phyloP scores from a whole-genome alignment of 192 early-diverging fungal genomes.

The Coemansia sp. region DNA sequence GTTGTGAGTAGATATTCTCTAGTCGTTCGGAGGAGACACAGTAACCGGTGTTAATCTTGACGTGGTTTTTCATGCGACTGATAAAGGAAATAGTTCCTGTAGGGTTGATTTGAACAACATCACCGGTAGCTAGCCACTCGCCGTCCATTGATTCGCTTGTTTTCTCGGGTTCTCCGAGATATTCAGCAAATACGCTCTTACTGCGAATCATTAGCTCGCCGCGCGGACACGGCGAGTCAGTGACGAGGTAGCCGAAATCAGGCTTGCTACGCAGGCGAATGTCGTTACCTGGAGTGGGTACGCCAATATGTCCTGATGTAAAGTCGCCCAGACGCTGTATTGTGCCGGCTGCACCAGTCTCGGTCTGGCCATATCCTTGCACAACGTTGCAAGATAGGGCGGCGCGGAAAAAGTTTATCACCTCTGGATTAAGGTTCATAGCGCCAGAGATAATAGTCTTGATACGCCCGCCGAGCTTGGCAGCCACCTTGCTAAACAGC shows the following conservation, averaged over 20 bases:
- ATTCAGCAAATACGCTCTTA: conserved; percentile 70
- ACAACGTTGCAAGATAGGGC: conserved; percentile 60
- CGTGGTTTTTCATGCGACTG: conserved; percentile 76
- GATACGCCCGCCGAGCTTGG: conserved; percentile 69
- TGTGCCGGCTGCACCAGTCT: conserved; percentile 59
- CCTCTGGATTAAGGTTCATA: conserved; percentile 70
- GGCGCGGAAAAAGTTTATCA: conserved; percentile 75
- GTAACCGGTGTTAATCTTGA: conserved; percentile 78
- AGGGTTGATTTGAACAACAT: conserved; percentile 69
- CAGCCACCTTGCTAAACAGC: conserved; percentile 78
- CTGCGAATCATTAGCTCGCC: conserved; percentile 87
- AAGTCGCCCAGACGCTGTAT: conserved; percentile 55
- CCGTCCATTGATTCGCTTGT: conserved; percentile 68
- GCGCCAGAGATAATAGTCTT: conserved; percentile 73
- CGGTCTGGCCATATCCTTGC: conserved; percentile 88
- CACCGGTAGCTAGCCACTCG: conserved; percentile 83
- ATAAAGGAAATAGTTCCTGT: conserved; percentile 68
- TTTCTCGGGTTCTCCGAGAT: conserved; percentile 74
- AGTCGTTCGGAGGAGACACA: conserved; percentile 90
- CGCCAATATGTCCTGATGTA: conserved; percentile 69
- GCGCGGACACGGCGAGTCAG: conserved; percentile 72
- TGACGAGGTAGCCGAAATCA: conserved; percentile 76
- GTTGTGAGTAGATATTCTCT: conserved; percentile 69
- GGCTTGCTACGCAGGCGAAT: conserved; percentile 83
- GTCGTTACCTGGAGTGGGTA: conserved; percentile 64